Evolutionary conservation across 2,329 filamentous ascomycete species (phyloP), one percentile per base, ranked within the genome.

Genomic region (Pezicula radicicola): DNA sequence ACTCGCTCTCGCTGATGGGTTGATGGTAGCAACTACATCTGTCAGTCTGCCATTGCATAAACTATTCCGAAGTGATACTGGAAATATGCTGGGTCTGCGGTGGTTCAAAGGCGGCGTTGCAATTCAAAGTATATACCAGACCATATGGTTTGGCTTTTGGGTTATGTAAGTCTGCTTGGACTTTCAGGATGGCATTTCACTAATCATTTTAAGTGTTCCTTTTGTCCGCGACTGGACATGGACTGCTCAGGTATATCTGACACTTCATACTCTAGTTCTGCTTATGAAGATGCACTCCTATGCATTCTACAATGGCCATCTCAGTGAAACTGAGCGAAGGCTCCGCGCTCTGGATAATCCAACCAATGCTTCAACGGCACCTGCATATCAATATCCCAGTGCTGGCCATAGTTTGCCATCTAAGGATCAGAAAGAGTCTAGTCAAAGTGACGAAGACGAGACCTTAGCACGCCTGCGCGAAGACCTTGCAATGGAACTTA

Each of bases 211-310:
- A 46, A 80, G 78, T 51, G 84, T 91, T 66, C 94, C 94, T 0
- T 97, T 97, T 59, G 70, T 87, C 61, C 77, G 95, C 8, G 79
- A 88, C 48, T 99, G 94, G 94, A 89, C 91, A 3, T 99, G 94
- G 94, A 99, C 94, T 0, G 87, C 93, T 3, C 94, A 97, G 66
- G 94, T 99, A 37, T 99, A 95, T 69, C 82, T 99, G 61, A 87
- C 92, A 10, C 77, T 99, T 33, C 94, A 99, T 70, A 87, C 91
- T 41, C 84, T 99, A 71, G 87, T 90, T 7, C 78, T 99, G 18
- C 84, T 97, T 47, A 99, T 99, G 94, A 99, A 99, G 77, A 94
- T 97, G 84, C 94, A 99, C 70, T 97, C 92, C 6, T 99, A 96
- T 66, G 89, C 91, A 21, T 99, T 97, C 70, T 99, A 99, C 75